phyloP scores from a whole-genome alignment of 202 grass and related monocot genomes.

The Panicum hallii region DNA sequence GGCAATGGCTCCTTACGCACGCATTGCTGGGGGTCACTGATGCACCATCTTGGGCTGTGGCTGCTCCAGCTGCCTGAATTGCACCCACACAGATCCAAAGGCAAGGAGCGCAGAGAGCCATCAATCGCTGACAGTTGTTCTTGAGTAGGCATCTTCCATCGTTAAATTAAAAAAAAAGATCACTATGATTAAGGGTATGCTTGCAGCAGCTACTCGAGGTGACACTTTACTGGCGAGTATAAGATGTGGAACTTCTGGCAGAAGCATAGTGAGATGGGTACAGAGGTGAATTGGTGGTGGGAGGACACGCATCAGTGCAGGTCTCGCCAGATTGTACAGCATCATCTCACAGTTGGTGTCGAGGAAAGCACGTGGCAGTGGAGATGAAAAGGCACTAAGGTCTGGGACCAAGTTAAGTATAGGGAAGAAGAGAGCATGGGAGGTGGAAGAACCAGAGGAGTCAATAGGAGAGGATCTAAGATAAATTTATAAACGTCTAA shows the following conservation, averaged over 20 bases:
- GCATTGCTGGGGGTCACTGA: not conserved
- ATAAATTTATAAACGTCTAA: not conserved
- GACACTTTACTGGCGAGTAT: not conserved
- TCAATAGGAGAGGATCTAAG: conserved; percentile 2
- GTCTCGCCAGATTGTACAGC: no score
- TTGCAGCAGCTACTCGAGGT: not conserved
- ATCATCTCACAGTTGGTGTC: not conserved
- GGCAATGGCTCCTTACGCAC: not conserved
- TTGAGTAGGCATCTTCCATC: not conserved
- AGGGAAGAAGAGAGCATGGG: not conserved
- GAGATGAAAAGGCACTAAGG: not conserved
- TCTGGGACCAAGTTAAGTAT: not conserved
- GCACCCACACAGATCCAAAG: not conserved
- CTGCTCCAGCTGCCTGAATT: not conserved
- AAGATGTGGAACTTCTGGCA: not conserved
- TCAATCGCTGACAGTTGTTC: not conserved
- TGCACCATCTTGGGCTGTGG: not conserved
- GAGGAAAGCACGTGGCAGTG: not conserved
- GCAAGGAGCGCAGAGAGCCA: no score
- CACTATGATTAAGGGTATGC: not conserved
- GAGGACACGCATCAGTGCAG: not conserved
- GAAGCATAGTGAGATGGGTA: not conserved
- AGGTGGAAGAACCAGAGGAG: not conserved
- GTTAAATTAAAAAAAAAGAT: not conserved
- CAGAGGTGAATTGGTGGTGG: not conserved